A percentile compares a stretch with the other conserved stretches of the same genome.
Conservation (phyloP, 2,329 filamentous ascomycete species). For the Tolypocladium inflatum region DNA sequence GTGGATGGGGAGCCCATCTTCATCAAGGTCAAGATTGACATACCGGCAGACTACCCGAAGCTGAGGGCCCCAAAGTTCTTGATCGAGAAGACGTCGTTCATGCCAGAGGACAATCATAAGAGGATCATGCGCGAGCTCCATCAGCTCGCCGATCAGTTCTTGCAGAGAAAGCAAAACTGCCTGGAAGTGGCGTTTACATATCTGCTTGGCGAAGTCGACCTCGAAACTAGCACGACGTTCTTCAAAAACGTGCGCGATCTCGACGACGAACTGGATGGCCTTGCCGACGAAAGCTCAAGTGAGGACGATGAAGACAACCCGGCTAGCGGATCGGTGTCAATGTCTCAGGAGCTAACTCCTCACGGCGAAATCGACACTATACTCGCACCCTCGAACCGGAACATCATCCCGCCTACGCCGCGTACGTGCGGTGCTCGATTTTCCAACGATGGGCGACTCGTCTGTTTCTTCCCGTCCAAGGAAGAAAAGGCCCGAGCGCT, state of each 20-base stretch:
- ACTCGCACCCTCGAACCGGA: constrained; percentile 40
- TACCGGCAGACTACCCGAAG: constrained; percentile 51
- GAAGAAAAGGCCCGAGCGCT: constrained; percentile 47
- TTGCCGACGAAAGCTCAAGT: constrained; percentile 72
- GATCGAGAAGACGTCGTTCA: constrained; percentile 53
- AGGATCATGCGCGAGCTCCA: constrained; percentile 44
- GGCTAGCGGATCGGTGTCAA: constrained; percentile 42
- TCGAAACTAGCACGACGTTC: constrained; percentile 49
- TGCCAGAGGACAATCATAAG: constrained; percentile 45
- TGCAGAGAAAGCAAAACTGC: constrained; percentile 50
- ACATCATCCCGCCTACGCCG: constrained; percentile 45
- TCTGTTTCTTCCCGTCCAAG: constrained; percentile 62
- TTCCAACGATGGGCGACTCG: constrained; percentile 50
- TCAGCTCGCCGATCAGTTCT: constrained; percentile 44
- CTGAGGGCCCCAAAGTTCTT: constrained; percentile 46
- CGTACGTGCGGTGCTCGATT: constrained; percentile 52
- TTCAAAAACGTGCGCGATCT: constrained; percentile 57
- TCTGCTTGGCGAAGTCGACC: constrained; percentile 51
- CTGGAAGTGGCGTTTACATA: constrained; percentile 54
- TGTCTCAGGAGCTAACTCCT: constrained; percentile 52
- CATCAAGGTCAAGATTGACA: constrained; percentile 51
- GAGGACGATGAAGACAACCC: constrained; percentile 59
- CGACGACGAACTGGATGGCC: constrained; percentile 44
- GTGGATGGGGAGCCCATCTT: constrained; percentile 45
- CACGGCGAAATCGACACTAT: constrained; percentile 45